Conservation (phyloP, 2,329 filamentous ascomycete genomes). For the Venturia pyrina region DNA sequence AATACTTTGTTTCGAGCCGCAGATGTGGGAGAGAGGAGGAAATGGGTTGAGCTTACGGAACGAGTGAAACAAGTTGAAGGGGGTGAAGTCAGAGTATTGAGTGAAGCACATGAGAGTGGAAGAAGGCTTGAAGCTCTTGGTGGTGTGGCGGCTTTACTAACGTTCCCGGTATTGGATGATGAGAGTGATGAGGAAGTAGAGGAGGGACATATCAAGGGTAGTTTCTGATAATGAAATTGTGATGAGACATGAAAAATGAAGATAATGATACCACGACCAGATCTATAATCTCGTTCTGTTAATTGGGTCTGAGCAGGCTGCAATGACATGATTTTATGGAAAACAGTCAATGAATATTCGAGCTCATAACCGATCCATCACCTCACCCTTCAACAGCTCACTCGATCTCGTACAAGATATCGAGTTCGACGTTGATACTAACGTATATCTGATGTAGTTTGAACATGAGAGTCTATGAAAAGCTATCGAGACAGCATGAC, state of each 20-base stretch:
- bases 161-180: slow-evolving; percentile 78
- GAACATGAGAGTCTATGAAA: too few relatives aligned
- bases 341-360: too few relatives aligned
- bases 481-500: too few relatives aligned
- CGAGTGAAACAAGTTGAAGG: slow-evolving; percentile 71
- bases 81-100: slow-evolving; percentile 80
- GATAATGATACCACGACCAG: background rate
- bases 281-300: background rate
- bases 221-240: background rate
- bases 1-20: slow-evolving; percentile 81
- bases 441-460: too few relatives aligned
- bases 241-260: background rate
- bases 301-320: too few relatives aligned
- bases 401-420: too few relatives aligned
- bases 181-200: slow-evolving; percentile 47
- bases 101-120: slow-evolving; percentile 89
- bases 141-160: slow-evolving; percentile 80
- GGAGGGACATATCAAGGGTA: background rate
- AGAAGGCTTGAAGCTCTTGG: slow-evolving; percentile 73
- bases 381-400: too few relatives aligned
- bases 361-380: too few relatives aligned
- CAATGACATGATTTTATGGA: too few relatives aligned
- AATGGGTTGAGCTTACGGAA: slow-evolving; percentile 80
- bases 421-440: too few relatives aligned
- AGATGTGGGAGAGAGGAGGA: slow-evolving; percentile 63